Base-by-base conservation (phyloP, 768 basidiomycete genomes). In the Lactarius hengduanensis region DNA sequence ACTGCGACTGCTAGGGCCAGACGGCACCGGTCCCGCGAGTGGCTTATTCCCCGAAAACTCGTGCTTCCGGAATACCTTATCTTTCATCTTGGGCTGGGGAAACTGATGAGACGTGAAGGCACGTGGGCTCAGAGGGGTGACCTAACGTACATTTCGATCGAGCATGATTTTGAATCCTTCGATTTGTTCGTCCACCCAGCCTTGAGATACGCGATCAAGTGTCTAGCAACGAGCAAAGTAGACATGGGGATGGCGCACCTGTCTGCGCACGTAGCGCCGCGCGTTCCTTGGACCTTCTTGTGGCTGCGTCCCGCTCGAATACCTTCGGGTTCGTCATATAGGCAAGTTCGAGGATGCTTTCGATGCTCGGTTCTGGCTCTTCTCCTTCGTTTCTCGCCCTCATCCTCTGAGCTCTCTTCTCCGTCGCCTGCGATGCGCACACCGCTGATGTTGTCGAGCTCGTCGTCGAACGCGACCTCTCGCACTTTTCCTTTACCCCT, bases 101-200 rank as follows among this genome's bases (percentile, higher is more conserved):
- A 3, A 15, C 22, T 10, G 26, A 28, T 65, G 59, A 34, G 61
- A 34, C 9, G 20, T 38, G 54, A 11, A 32, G 47, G 40, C 32
- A n/a, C 41, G 41, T 18, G 64, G 38, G 54, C 66, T 41, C 57
- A 18, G 55, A 63, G 34, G n/a, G 68, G n/a, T n/a, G n/a, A n/a
- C n/a, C 1, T 13, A 40, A 80, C 90, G 67, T 72, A 96, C 95
- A 72, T 96, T 89, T 70, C 89, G 79, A 64, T 98, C 96, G 65
- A 97, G 75, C 89, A 96, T 93, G 63, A 91, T 87, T 64, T 78
- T 84, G 94, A 94, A 97, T 0, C 94, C 95, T 75, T 97, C 94
- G 32, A 97, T 87, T 73, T 96, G 94, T 70, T 90, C 90, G 72
- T 97, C 87, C 11, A 74, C 79, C 87, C 89, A 91, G 13, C 89